Evolutionary conservation across 1,139 yeast species (phyloP), one percentile per base, ranked within the genome.

Genomic region (Candida labiduridarum): DNA sequence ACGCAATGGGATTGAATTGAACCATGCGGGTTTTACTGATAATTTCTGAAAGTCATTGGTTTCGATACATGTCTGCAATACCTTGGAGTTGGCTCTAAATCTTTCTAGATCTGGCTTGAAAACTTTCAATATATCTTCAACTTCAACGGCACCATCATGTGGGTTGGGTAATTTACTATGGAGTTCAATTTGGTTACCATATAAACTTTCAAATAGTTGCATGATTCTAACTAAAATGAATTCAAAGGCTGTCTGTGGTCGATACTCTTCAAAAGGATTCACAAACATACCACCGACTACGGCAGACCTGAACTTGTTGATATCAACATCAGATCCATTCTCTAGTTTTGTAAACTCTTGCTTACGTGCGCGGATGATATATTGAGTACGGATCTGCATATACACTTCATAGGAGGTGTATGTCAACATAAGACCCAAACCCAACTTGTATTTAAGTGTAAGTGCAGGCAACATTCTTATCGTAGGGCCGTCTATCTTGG

Each of bases 221-320:
- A 84, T 66, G 4, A 89, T 55, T 30, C 97, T 71, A 52, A 91
- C 88, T 42, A 81, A 72, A 34, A 89, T 70, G 67, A 91, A 92
- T 69, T 92, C 97, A 64, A 89, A 88, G 6, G 90, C 78, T 0
- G 97, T 90, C 67, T 91, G 97, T 2, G 92, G 87, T 45, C 97
- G 74, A 64, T 92, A 92, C 62, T 92, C 97, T n/a, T 80, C 80
- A 63, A 92, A 92, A 2, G 98, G 98, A 62, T 92, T 92, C 49
- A 89, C 95, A 67, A 82, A 92, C 63, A 91, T 76, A 7, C 97
- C 97, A 10, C 83, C 82, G 0, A 92, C 78, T 9, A 80, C 78
- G 52, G 90, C 77, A 1, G 82, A 71, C 44, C 68, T 70, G 60
- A 74, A 83, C 56, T 66, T 69, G 49, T 64, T 48, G 18, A 62